Conservation (phyloP, 331 rosid genomes). For the Pyracantha coccinea region DNA sequence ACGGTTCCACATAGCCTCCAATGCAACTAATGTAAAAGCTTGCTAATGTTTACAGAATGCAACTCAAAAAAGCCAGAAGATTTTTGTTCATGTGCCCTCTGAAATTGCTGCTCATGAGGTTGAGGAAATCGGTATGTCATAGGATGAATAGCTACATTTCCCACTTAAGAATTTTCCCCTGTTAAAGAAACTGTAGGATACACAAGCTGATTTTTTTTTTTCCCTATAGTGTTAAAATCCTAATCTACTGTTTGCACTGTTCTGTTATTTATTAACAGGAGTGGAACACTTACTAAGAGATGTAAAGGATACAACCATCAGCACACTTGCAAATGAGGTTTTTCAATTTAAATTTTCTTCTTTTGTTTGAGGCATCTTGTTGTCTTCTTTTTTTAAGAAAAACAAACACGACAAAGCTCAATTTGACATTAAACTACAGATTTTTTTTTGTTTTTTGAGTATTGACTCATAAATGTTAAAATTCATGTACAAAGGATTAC, state of each 20-base stretch:
- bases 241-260: background rate
- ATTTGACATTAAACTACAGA: background rate
- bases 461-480: background rate
- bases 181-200: background rate
- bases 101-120: conserved; percentile 60
- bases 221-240: background rate
- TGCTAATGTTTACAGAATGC: conserved; percentile 33
- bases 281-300: conserved; percentile 61
- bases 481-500: background rate
- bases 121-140: conserved; percentile 49
- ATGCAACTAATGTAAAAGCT: background rate
- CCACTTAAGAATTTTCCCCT: background rate
- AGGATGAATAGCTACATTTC: conserved; percentile 5
- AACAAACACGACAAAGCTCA: too few species aligned
- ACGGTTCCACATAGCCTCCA: background rate
- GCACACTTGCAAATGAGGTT: conserved; percentile 60
- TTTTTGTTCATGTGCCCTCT: conserved; percentile 49
- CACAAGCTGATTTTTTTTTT: too few species aligned
- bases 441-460: too few species aligned
- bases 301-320: conserved; percentile 52
- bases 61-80: conserved; percentile 52
- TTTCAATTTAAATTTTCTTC: background rate
- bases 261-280: conserved; percentile 23
- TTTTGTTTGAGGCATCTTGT: background rate
- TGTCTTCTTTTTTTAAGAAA: too few species aligned